Evolutionary conservation across 75 land plant species (phyloP), one percentile per base, ranked within the genome.

Genomic region (Pinus albicaulis): DNA sequence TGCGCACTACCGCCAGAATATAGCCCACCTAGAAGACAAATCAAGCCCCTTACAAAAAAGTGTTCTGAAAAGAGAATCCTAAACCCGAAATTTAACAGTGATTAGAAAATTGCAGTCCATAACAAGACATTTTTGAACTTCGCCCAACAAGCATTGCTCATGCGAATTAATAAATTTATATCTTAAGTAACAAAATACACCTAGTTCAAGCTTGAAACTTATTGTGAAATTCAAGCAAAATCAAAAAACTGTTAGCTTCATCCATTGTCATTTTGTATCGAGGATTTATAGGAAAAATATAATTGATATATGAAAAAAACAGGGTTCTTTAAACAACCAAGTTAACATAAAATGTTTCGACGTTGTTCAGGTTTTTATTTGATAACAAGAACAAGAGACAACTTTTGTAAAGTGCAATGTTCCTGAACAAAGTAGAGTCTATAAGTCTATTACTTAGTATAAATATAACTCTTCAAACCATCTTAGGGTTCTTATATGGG

Each of bases 1-100:
- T 90, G 91, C 55, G 99, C 98, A 73, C 93, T 93, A n/a, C 98
- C 98, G 23, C 98, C 98, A 57, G 95, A 95, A 81, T 95, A 95
- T 75, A 95, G 76, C n/a, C 98, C 98, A 58, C 98, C 98, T 95
- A 76, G 28, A 83, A 62, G 75, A 65, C n/a, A 78, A 12, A 55
- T 44, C 74, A 68, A 76, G 38, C 7, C 17, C 19, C 38, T 64
- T 17, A 19, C 17, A 31, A 64, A 64, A 64, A 5, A 31, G 64
- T 31, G 6, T 6, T 34, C 16, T 34, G 7, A 24, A 34, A 64
- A 34, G 6, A 64, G n/a, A 62, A 62, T 61, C 63, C 12, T 28
- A 26, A 62, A 62, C 16, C 65, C 65, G 15, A 62, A 4, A 26
- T 62, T 62, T 62, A 26, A 10, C 4, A 26, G 65, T 62, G 25